Evolutionary conservation across 306 rosid genomes (phyloP), one percentile per base, ranked within the genome.

Genomic region (Calophaca sinica): DNA sequence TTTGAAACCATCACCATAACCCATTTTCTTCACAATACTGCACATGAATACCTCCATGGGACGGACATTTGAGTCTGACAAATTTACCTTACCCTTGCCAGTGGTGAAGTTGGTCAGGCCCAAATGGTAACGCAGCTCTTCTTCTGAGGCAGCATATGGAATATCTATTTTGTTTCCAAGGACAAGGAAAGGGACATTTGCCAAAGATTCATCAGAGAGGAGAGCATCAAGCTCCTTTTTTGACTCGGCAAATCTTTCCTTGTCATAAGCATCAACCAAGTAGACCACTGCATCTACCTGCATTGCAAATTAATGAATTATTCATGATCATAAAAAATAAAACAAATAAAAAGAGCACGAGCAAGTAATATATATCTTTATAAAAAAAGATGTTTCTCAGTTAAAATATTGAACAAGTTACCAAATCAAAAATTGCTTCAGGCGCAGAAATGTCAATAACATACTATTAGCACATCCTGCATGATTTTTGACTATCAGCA

Each of bases 41-140:
- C 97, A 92, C 97, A 92, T 92, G 89, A 89, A 92, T 31, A 90
- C 93, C 87, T 92, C 97, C 38, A 92, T 88, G 57, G 93, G 87
- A 1, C 96, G 96, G 53, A 92, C 89, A 51, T 85, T 89, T 4
- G 93, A 87, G 81, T 85, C 97, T 6, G 85, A 1, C 88, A 92
- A 9, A 73, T 73, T 89, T 9, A 89, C 92, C 80, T 92, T 92
- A 46, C 97, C 97, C 83, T 92, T 92, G 60, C 96, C 96, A 0
- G 96, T 92, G 82, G 97, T 92, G 86, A 92, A 92, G 93, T 85
- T 89, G 80, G 77, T 73, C 77, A 92, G 83, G 20, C 96, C 96
- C 29, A 92, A 81, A 83, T 84, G 86, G 81, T 72, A 87, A 41
- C 97, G 89, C 86, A 89, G 57, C 77, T 92, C 96, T 0, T 92